Evolutionary conservation across 2,329 filamentous ascomycete genomes (phyloP).

Genomic region (Myotisia sp.): DNA sequence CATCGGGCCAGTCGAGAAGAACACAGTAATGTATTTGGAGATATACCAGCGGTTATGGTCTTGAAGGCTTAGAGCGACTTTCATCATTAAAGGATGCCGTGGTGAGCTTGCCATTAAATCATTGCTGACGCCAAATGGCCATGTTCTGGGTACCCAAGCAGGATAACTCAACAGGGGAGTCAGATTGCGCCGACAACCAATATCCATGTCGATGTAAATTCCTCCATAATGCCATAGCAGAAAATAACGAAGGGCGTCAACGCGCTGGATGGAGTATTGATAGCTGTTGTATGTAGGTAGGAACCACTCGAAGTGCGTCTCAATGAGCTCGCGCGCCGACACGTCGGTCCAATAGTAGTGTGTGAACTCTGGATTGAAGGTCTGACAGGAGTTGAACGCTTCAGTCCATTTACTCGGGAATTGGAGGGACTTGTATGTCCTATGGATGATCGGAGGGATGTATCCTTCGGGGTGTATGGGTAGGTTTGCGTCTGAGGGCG

Average conservation of each 20-base stretch:
- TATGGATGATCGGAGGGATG: slow-evolving; percentile 5
- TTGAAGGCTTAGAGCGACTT: slow-evolving; percentile 6
- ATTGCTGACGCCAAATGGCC: slow-evolving; percentile 11
- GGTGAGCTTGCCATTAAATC: slow-evolving; percentile 11
- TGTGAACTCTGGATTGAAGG: not conserved
- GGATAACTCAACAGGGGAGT: slow-evolving; percentile 1
- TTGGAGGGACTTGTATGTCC: slow-evolving; percentile 1
- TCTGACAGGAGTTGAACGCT: slow-evolving; percentile 2
- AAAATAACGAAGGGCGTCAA: slow-evolving; percentile 17
- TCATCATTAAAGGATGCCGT: slow-evolving; percentile 9
- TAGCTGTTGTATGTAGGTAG: slow-evolving; percentile 15
- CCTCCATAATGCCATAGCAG: slow-evolving; percentile 16
- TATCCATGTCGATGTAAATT: slow-evolving; percentile 17
- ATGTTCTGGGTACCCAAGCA: slow-evolving; percentile 3
- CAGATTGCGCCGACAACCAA: slow-evolving; percentile 4
- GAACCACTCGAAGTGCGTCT: slow-evolving; percentile 15
- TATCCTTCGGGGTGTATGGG: not conserved
- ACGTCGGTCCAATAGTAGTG: slow-evolving; percentile 15
- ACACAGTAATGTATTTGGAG: slow-evolving; percentile 11
- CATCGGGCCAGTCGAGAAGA: slow-evolving; percentile 11
- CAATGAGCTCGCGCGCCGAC: slow-evolving; percentile 14
- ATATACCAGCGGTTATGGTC: slow-evolving; percentile 7
- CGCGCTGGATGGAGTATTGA: slow-evolving; percentile 14
- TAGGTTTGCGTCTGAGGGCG: no score
- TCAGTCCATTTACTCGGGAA: slow-evolving; percentile 1